A percentile compares a stretch with the other conserved stretches of the same genome.
Evolutionary conservation across 1,139 yeast genomes (phyloP).

Genomic region (Saccharomyces hybrid): DNA sequence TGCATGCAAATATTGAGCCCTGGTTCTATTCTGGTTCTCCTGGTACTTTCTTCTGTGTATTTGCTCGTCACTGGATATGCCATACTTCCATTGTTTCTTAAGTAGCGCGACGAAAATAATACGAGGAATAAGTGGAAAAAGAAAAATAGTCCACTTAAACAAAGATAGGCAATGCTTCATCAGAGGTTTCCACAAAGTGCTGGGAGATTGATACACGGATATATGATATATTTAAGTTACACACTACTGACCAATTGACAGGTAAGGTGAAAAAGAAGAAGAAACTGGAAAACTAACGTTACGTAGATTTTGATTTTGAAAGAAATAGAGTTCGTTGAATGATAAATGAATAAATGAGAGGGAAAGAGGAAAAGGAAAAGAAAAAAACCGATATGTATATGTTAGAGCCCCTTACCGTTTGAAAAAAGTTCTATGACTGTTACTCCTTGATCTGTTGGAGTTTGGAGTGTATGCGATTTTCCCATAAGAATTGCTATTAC

Average conservation of each 20-base stretch:
- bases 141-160: neutral
- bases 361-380: neutral
- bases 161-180: neutral
- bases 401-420: slow-evolving; percentile 29
- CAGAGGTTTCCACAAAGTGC: neutral
- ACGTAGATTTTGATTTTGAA: neutral
- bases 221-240: neutral
- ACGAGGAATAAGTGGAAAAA: neutral
- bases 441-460: slow-evolving; percentile 35
- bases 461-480: slow-evolving; percentile 60
- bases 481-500: slow-evolving; percentile 51
- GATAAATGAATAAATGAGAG: neutral
- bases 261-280: neutral
- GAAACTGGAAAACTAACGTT: neutral
- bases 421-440: slow-evolving; percentile 35
- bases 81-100: neutral
- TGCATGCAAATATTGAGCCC: neutral
- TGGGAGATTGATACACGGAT: neutral
- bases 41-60: neutral
- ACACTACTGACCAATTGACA: neutral
- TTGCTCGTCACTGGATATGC: neutral
- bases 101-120: neutral
- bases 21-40: no score
- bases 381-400: slow-evolving; percentile 10
- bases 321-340: neutral